A percentile compares a stretch with the other conserved stretches of the same genome.
Evolutionary conservation across 352 stramenopile species (phyloP).

Genomic region (Phytophthora colocasiae): DNA sequence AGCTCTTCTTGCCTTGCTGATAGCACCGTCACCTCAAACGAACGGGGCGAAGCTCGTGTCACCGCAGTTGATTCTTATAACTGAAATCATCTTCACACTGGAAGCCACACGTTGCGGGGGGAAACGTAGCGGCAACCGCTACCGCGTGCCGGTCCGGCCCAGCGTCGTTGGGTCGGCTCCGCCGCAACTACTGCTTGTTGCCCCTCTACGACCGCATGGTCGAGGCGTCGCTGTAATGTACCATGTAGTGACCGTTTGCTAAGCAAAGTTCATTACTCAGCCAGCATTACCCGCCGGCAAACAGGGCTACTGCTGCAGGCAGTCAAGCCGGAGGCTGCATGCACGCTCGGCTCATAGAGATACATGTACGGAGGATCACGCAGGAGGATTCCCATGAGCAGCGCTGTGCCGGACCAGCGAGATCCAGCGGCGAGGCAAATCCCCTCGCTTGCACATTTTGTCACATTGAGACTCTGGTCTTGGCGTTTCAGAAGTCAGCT

Average conservation of each 20-base stretch:
- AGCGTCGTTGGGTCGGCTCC: conserved; percentile 8
- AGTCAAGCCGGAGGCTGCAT: conserved; percentile 9
- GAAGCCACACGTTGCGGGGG: no score
- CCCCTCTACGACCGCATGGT: conserved; percentile 25
- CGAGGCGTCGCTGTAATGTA: conserved; percentile 14
- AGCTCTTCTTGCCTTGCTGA: conserved; percentile 4
- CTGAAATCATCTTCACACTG: not conserved
- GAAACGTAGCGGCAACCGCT: not conserved
- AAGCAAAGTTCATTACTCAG: not conserved
- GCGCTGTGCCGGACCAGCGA: conserved; percentile 14
- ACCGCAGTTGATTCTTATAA: not conserved
- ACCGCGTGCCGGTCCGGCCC: conserved; percentile 14
- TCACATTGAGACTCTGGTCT: conserved; percentile 23
- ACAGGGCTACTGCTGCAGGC: not conserved
- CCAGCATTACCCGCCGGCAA: not conserved
- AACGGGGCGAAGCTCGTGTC: no score
- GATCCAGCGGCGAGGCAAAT: conserved; percentile 26
- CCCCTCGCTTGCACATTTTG: conserved; percentile 10
- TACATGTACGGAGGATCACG: conserved; percentile 25
- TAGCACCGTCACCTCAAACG: no score
- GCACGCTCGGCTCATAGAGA: conserved; percentile 1
- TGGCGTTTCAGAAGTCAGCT: conserved; percentile 28
- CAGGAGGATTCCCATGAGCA: conserved; percentile 11
- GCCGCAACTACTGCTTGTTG: conserved; percentile 14
- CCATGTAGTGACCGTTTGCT: conserved; percentile 3